phyloP scores from a whole-genome alignment of 2,329 filamentous ascomycete genomes.

The Aspergillus piperis region DNA sequence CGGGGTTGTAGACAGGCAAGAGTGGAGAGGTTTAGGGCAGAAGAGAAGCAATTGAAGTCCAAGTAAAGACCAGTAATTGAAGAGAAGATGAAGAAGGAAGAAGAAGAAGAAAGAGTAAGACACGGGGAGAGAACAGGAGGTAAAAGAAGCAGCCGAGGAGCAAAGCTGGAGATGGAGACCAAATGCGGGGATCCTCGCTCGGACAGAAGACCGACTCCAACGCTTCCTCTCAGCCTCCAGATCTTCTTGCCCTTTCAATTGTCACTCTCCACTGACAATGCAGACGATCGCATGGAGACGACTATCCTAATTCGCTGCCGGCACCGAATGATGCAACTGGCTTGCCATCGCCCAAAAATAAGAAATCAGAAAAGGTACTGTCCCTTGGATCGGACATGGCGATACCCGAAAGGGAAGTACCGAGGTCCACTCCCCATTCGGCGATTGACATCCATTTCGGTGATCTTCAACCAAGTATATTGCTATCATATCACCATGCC shows the following conservation, averaged over 20 bases:
- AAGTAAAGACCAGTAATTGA: neutral
- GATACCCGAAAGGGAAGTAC: neutral
- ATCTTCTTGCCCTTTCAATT: neutral
- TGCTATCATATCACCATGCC: too few species aligned
- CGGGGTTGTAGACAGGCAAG: neutral
- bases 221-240: neutral
- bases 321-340: neutral
- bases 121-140: neutral
- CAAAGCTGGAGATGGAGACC: constrained; percentile 1
- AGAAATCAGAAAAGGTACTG: neutral
- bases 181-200: constrained; percentile 9
- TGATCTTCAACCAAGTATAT: too few species aligned
- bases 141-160: constrained; percentile 1
- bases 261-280: neutral
- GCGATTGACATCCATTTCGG: neutral
- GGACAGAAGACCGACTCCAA: constrained; percentile 10
- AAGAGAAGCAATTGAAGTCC: neutral
- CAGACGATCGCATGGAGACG: neutral
- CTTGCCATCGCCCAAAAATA: neutral
- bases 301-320: neutral
- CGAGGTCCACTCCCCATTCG: neutral
- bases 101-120: neutral
- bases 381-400: neutral
- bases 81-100: neutral
- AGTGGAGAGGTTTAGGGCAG: neutral